Percentiles rank a stretch among this genome's conserved stretches.
Evolutionary conservation across 2,329 filamentous ascomycete genomes (phyloP).

Genomic region (Neoarthrinium moseri): DNA sequence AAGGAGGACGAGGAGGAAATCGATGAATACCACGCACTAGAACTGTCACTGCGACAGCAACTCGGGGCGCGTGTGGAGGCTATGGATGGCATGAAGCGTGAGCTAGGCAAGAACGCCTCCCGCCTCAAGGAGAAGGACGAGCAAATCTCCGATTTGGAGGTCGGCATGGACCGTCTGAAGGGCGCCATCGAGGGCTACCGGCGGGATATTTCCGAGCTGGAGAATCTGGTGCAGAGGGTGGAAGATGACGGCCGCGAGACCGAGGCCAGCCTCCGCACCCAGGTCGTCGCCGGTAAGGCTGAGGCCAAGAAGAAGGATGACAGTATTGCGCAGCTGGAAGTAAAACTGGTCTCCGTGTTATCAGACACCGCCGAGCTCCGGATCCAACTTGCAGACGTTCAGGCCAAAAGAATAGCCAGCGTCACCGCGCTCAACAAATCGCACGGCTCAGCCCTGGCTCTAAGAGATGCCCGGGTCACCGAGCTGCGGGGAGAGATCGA

Average conservation of each 20-base stretch:
- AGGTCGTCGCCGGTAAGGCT: conserved; percentile 25
- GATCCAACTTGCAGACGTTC: conserved; percentile 28
- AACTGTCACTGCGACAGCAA: conserved; percentile 55
- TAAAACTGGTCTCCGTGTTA: conserved; percentile 39
- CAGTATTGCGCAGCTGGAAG: conserved; percentile 41
- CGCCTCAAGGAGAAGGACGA: conserved; percentile 36
- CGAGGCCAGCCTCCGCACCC: conserved; percentile 28
- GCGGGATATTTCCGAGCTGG: conserved; percentile 53
- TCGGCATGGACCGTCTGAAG: conserved; percentile 48
- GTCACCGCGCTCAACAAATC: conserved; percentile 33
- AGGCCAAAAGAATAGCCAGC: conserved; percentile 21
- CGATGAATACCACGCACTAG: conserved; percentile 59
- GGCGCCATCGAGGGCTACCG: conserved; percentile 52
- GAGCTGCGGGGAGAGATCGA: conserved; percentile 36
- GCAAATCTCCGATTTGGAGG: conserved; percentile 45
- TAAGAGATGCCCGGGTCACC: conserved; percentile 47
- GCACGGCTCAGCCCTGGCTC: conserved; percentile 47
- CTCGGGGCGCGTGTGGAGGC: conserved; percentile 51
- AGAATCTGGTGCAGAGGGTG: conserved; percentile 47
- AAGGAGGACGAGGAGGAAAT: conserved; percentile 52
- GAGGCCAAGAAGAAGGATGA: conserved; percentile 26
- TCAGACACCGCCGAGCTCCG: conserved; percentile 37
- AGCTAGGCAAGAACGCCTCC: conserved; percentile 33
- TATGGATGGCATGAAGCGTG: conserved; percentile 45
- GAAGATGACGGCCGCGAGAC: conserved; percentile 38